Evolutionary conservation across 2,329 filamentous ascomycete genomes (phyloP), one percentile per base, ranked within the genome.

Genomic region (Amylocarpus encephaloides): DNA sequence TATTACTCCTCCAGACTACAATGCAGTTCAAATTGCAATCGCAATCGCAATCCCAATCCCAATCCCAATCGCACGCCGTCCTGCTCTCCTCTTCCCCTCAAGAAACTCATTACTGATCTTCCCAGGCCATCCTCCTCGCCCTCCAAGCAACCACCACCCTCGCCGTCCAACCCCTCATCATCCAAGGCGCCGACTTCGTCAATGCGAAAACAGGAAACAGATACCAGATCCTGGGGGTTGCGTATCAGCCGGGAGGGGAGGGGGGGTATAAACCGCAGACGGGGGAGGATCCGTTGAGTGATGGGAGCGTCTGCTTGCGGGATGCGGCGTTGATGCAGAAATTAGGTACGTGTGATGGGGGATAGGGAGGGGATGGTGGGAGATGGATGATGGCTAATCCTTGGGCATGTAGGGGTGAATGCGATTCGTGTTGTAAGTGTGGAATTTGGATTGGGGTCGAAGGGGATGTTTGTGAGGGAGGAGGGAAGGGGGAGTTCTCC

Each of bases 221-320:
- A 54, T 84, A 85, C 68, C 79, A 85, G 70, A 74, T 86, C 53
- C 74, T 83, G 45, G 83, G 83, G 59, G 75, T 83, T 59, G 83
- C 82, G 63, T 86, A 86, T 69, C 83, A 86, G 66, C 82, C 82
- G 39, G 82, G 80, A 53, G 83, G 83, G 56, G 79, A 77, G 54
- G 73, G 80, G 40, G 80, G 77, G 42, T 84, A 82, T 68, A 69
- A 83, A 60, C 77, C 80, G 42, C 59, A 60, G 1, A 64, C 68
- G 12, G 74, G 75, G 46, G 71, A 73, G 57, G 82, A 85, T 62
- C 79, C 82, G 30, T 72, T 85, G 32, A 83, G 78, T 62, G 66
- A 84, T 63, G 70, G 70, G 48, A 72, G 76, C 43, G 68, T 73
- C 51, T 85, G 82, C 68, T 67, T 80, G 62, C 77, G 82, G 55